Evolutionary conservation across 495 filamentous ascomycete species (phyloP), one percentile per base, ranked within the genome.

Genomic region (Hypoxylon fuscum): DNA sequence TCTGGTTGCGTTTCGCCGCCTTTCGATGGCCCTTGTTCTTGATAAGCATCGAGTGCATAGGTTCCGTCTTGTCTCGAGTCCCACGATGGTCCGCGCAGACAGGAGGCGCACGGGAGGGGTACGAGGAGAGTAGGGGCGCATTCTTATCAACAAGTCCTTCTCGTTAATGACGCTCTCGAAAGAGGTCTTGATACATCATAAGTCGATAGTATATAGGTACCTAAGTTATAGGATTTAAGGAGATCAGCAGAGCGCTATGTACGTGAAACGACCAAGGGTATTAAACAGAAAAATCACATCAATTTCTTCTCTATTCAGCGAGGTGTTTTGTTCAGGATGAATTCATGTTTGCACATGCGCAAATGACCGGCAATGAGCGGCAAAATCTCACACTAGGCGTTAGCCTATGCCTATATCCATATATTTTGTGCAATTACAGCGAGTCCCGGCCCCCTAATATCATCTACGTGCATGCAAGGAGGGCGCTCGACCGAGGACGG

Each of bases 41-140:
- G 55, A 34, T 15, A 61, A 49, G 43, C 66, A 69, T 45, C 51
- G 45, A 37, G 51, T 62, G 23, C 62, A 69, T 42, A 69, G 45
- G 53, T 22, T 40, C 32, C 57, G 66, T 44, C 53, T 35, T 51
- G 41, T 55, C 41, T 58, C 41, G 42, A 58, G 57, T 54, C 57
- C 20, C 20, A 45, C 62, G 52, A 61, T 53, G 23, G 56, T 43
- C 35, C 25, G 62, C 46, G 48, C 25, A 38, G 52, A 48, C n/a
- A 47, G 23, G 42, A 49, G 63, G 57, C 47, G 57, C 42, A 61
- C 41, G 22, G 23, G 52, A 62, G 57, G 63, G 34, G 63, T 43
- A 32, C 35, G 48, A 50, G 32, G 43, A 57, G 43, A 58, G 34
- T 48, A 58, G 41, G 18, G 46, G 52, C 63, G 63, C 63, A 66